phyloP scores from a whole-genome alignment of 2,329 filamentous ascomycete species.

The Endothia cerciana region DNA sequence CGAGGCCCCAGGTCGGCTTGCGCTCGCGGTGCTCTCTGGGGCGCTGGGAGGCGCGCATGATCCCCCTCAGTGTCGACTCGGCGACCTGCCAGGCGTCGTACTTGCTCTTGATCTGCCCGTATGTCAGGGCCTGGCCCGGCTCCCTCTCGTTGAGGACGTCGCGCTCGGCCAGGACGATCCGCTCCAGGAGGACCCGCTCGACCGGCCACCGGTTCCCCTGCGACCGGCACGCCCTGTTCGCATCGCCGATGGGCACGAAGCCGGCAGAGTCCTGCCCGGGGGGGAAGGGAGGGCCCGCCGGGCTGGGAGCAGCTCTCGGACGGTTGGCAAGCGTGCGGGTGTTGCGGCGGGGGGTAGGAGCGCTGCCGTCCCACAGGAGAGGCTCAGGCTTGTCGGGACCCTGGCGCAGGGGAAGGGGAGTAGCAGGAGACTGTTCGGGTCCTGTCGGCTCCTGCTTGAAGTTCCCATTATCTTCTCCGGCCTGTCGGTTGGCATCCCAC shows the following conservation, averaged over 20 bases:
- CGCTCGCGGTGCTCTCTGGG: constrained; percentile 16
- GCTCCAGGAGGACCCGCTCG: background rate
- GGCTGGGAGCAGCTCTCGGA: no score
- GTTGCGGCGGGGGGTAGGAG: no score
- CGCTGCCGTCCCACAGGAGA: no score
- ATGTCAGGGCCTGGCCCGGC: background rate
- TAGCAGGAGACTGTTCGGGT: no score
- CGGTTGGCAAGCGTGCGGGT: no score
- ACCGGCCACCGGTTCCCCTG: constrained; percentile 18
- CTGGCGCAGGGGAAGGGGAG: no score
- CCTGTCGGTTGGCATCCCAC: no score
- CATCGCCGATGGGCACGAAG: constrained; percentile 9
- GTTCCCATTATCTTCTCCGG: no score
- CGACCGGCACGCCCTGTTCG: constrained; percentile 1
- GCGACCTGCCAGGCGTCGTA: background rate
- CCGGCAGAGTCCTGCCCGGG: background rate
- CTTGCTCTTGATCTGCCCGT: constrained; percentile 12
- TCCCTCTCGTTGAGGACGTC: background rate
- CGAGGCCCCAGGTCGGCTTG: constrained; percentile 13
- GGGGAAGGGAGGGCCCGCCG: background rate
- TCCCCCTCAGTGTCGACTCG: constrained; percentile 14
- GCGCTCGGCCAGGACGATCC: constrained; percentile 8
- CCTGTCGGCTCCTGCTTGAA: no score
- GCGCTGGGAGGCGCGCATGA: constrained; percentile 1
- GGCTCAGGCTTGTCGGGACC: no score